phyloP scores from a whole-genome alignment of 148 eudicot genomes.

The Arctostaphylos glauca region DNA sequence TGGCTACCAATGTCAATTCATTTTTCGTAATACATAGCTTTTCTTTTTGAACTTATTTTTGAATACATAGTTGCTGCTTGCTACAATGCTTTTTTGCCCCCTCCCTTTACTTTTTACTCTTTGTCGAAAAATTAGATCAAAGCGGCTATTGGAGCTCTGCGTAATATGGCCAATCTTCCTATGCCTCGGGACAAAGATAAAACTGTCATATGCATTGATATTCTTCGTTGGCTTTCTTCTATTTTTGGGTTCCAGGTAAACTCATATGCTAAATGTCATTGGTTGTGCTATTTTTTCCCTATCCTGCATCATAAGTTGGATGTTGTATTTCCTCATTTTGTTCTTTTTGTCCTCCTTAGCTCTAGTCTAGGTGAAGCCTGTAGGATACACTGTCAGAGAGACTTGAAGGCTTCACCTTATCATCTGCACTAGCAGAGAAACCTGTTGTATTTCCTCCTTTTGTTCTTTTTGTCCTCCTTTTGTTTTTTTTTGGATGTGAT shows the following conservation, averaged over 20 bases:
- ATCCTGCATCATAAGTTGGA: constrained; percentile 8
- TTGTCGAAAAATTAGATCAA: constrained; percentile 48
- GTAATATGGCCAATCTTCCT: constrained; percentile 66
- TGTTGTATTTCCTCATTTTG: background rate
- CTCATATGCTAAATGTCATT: background rate
- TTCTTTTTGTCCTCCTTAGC: background rate
- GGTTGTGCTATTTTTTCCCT: background rate
- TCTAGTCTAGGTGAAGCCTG: background rate
- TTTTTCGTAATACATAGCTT: too few relatives aligned
- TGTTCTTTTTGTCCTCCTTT: background rate
- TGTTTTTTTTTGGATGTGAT: background rate
- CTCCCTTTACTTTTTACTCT: background rate
- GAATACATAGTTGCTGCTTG: background rate
- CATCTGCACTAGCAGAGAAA: background rate
- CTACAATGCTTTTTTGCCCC: background rate
- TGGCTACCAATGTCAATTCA: background rate
- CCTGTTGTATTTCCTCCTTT: background rate
- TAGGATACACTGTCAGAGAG: background rate
- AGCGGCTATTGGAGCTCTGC: constrained; percentile 79
- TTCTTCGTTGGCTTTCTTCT: constrained; percentile 88
- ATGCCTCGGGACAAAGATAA: constrained; percentile 58
- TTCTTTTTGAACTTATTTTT: background rate
- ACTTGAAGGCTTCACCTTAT: background rate
- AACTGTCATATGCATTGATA: constrained; percentile 61
- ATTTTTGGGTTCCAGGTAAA: constrained; percentile 90